Evolutionary conservation across 83 land plant genomes (phyloP).

Genomic region (Thuja plicata): DNA sequence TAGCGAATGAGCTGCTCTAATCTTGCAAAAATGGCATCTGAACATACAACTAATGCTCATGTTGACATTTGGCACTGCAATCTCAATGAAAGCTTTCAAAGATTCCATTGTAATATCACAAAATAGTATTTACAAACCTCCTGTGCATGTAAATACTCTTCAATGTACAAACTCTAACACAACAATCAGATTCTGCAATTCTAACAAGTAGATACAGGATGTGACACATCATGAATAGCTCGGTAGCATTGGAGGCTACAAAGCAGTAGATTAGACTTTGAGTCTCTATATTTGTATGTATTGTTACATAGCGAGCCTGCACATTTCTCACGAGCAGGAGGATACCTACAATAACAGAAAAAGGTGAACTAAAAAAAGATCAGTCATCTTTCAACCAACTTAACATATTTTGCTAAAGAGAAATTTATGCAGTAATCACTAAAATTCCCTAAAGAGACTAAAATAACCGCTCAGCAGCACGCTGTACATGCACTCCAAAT

Average conservation of each 20-base stretch:
- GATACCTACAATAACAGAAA: constrained; percentile 52
- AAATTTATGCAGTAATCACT: neutral
- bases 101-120: neutral
- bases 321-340: constrained; percentile 89
- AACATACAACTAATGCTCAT: neutral
- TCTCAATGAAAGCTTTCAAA: neutral
- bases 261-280: constrained; percentile 76
- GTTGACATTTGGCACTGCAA: neutral
- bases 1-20: neutral
- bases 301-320: constrained; percentile 84
- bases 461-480: too few species aligned
- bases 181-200: neutral
- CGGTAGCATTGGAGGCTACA: constrained; percentile 92
- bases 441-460: too few species aligned
- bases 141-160: neutral
- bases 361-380: neutral
- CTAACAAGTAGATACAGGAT: constrained; percentile 33
- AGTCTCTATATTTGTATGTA: constrained; percentile 84
- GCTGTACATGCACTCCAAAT: too few species aligned
- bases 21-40: neutral
- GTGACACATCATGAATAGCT: constrained; percentile 36
- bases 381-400: neutral
- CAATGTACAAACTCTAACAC: neutral
- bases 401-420: neutral
- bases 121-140: neutral